Evolutionary conservation across 495 filamentous ascomycete species (phyloP).

Genomic region (Neurospora tetraspora): DNA sequence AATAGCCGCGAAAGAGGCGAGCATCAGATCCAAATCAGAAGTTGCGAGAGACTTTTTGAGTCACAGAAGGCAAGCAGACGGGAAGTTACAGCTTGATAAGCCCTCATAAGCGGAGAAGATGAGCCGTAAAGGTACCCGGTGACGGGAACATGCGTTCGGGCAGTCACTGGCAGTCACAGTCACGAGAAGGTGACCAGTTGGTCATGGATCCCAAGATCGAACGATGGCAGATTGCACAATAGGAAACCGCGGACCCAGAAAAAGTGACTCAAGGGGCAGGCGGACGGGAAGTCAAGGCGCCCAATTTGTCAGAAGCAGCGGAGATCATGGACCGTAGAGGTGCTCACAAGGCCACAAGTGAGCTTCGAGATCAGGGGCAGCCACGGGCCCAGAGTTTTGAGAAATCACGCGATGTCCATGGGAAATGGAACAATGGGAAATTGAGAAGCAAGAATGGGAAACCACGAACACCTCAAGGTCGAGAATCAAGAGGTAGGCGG

Average conservation of each 20-base stretch:
- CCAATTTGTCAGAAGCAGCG: not conserved
- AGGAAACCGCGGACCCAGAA: not conserved
- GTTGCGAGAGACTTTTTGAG: not conserved
- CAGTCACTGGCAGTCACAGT: not conserved
- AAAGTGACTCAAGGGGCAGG: not conserved
- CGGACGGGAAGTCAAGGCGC: not conserved
- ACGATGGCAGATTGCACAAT: not conserved
- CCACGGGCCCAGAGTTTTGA: too few species aligned
- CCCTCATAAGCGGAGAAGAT: not conserved
- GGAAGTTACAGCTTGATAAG: not conserved
- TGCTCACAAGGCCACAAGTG: not conserved
- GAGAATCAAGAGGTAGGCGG: not conserved
- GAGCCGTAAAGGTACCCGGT: not conserved
- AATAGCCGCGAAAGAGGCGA: not conserved
- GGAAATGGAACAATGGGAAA: not conserved
- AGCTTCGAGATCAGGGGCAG: not conserved
- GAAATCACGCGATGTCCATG: not conserved
- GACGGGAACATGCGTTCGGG: not conserved
- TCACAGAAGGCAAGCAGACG: not conserved
- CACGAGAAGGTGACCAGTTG: not conserved
- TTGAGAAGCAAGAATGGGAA: not conserved
- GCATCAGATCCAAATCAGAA: not conserved
- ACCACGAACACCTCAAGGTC: not conserved
- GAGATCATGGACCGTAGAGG: not conserved
- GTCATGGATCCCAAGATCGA: not conserved